A percentile compares a stretch with the other conserved stretches of the same genome.
Conservation (phyloP, 495 filamentous ascomycete genomes). For the Bombardia bombarda region DNA sequence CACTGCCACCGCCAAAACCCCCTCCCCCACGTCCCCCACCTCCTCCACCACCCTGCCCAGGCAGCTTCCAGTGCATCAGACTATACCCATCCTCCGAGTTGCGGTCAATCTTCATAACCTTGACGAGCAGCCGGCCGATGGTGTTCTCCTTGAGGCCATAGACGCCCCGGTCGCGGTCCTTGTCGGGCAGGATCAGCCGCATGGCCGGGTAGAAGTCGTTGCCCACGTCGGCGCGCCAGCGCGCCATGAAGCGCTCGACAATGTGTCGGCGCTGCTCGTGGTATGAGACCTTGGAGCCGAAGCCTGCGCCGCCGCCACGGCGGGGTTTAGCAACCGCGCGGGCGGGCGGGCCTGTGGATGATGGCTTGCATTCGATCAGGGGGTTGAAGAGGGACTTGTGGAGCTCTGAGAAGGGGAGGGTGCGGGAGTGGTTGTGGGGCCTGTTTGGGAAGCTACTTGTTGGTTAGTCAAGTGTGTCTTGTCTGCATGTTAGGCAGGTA, state of each 20-base stretch:
- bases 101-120: slow-evolving; percentile 86
- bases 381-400: slow-evolving; percentile 77
- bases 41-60: slow-evolving; percentile 54
- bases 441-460: slow-evolving; percentile 67
- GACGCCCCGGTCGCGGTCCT: slow-evolving; percentile 86
- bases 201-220: slow-evolving; percentile 91
- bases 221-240: slow-evolving; percentile 83
- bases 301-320: slow-evolving; percentile 11
- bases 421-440: slow-evolving; percentile 69
- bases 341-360: slow-evolving; percentile 42
- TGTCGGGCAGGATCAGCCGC: slow-evolving; percentile 85
- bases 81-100: slow-evolving; percentile 80
- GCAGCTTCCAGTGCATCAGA: slow-evolving; percentile 90
- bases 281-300: slow-evolving; percentile 57
- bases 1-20: no score
- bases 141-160: slow-evolving; percentile 92
- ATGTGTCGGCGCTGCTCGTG: slow-evolving; percentile 77
- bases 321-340: not conserved
- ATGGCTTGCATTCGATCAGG: slow-evolving; percentile 75
- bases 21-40: slow-evolving; percentile 51
- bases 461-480: not conserved
- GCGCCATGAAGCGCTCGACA: slow-evolving; percentile 81
- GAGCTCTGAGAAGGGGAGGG: slow-evolving; percentile 77
- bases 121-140: slow-evolving; percentile 81
- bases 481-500: slow-evolving; percentile 15